A percentile compares a stretch with the other conserved stretches of the same genome.
Evolutionary conservation across 1,284 basidiomycete species (phyloP).

Genomic region (Moesziomyces sp.): DNA sequence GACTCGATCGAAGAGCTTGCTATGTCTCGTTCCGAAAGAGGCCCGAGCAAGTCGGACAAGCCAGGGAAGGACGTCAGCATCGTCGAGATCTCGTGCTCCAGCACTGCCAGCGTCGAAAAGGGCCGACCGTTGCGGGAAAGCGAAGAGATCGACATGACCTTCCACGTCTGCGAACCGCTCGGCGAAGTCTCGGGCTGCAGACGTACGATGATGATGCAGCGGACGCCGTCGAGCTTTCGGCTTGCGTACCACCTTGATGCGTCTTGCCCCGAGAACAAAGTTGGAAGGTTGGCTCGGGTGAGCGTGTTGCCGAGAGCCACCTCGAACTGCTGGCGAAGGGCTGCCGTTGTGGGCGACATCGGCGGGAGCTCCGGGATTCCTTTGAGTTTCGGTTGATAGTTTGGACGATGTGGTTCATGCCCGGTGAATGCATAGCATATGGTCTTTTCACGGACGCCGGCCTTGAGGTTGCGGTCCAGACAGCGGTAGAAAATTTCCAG

Average conservation of each 20-base stretch:
- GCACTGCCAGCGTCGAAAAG: constrained; percentile 29
- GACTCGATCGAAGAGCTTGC: neutral
- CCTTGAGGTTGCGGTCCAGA: constrained; percentile 56
- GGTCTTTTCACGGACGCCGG: constrained; percentile 43
- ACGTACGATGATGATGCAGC: constrained; percentile 47
- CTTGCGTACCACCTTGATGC: constrained; percentile 47
- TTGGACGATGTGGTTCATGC: neutral
- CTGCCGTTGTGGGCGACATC: neutral
- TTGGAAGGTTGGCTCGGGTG: constrained; percentile 17
- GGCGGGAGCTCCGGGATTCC: neutral
- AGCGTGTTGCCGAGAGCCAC: constrained; percentile 48
- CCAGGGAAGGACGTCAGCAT: constrained; percentile 21
- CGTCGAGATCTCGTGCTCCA: constrained; percentile 32
- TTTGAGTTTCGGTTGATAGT: neutral
- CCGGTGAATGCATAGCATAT: constrained; percentile 27
- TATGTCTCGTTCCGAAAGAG: neutral
- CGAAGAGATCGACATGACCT: constrained; percentile 23
- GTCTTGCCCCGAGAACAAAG: constrained; percentile 12
- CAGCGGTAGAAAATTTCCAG: constrained; percentile 54
- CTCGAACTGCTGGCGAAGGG: constrained; percentile 28
- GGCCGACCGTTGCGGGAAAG: constrained; percentile 47
- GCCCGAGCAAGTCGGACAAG: constrained; percentile 10
- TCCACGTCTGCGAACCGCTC: constrained; percentile 7
- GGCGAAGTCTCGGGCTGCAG: constrained; percentile 5
- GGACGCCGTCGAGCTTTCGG: constrained; percentile 56